Evolutionary conservation across 2,329 filamentous ascomycete species (phyloP), one percentile per base, ranked within the genome.

Genomic region (Paecilomyces sp.): DNA sequence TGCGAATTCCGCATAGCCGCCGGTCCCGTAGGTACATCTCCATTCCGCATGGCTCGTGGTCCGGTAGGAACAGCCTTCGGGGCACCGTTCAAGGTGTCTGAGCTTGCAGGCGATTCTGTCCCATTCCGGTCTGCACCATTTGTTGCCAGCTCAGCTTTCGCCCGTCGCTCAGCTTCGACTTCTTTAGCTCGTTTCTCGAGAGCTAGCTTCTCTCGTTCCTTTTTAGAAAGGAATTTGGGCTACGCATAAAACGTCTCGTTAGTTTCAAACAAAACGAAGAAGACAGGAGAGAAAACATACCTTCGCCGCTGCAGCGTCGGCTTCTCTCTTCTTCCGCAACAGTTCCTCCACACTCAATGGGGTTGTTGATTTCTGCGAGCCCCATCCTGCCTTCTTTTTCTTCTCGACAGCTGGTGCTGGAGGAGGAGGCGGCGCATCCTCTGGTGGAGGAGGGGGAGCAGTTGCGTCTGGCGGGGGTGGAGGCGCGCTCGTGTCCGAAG

Each of bases 291-390:
- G 47, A 31, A 53, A 52, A 62, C 74, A 66, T 77, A 85, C 83
- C 77, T 94, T 96, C 58, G 90, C 84, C 9, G 91, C 88, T 15
- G 89, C 91, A 36, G 89, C 89, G 75, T 94, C 91, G 30, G 90
- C 88, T 62, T 90, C 91, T 71, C 89, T 90, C 81, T 95, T 95
- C 77, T 92, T 89, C 65, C 86, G 85, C 24, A 96, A 77, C 3
- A 96, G 83, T 67, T 96, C 90, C 74, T 96, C 92, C 59, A 96
- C 88, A 71, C 91, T 92, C 55, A 96, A 79, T 8, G 89, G 89
- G 3, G 67, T 60, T 6, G 70, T 63, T 54, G 72, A 68, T 68
- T 75, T 63, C 65, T 77, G 76, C 61, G 75, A 57, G 53, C 79
- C 80, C 80, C 80, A 83, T 65, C 83, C 82, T 57, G 72, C 68